Conservation (phyloP, 352 stramenopile species). For the Elongisporangium undulatum region DNA sequence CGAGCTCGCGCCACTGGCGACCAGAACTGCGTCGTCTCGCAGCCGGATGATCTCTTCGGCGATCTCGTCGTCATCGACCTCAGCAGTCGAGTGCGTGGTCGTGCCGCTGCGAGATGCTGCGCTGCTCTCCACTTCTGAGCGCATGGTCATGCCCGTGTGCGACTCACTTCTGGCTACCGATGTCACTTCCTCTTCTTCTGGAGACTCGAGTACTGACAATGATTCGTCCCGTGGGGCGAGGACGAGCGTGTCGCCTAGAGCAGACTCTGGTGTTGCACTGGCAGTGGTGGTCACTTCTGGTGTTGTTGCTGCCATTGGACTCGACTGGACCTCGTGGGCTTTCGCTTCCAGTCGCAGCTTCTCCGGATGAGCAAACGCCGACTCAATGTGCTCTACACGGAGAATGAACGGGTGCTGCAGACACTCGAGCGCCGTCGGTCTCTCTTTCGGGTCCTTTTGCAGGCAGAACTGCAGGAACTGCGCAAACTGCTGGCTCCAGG, state of each 20-base stretch:
- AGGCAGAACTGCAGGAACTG: constrained; percentile 87
- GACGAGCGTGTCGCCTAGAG: not conserved
- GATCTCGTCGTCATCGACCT: constrained; percentile 25
- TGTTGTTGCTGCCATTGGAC: not conserved
- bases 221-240: not conserved
- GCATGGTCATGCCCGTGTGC: not conserved
- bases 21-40: constrained; percentile 10
- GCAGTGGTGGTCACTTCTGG: no score
- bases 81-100: not conserved
- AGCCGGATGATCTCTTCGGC: constrained; percentile 22
- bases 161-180: not conserved
- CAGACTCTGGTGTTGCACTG: not conserved
- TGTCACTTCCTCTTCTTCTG: not conserved
- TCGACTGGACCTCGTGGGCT: not conserved
- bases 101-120: not conserved
- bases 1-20: constrained; percentile 9
- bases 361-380: constrained; percentile 17
- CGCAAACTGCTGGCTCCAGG: constrained; percentile 76
- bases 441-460: constrained; percentile 57
- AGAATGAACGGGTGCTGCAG: constrained; percentile 89
- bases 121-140: not conserved
- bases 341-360: not conserved
- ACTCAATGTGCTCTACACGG: constrained; percentile 28
- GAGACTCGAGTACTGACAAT: not conserved
- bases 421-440: constrained; percentile 84